Percentiles rank a stretch among this genome's conserved stretches.
Evolutionary conservation across 2,329 filamentous ascomycete genomes (phyloP).

Genomic region (Aspergillus pseudonomiae): DNA sequence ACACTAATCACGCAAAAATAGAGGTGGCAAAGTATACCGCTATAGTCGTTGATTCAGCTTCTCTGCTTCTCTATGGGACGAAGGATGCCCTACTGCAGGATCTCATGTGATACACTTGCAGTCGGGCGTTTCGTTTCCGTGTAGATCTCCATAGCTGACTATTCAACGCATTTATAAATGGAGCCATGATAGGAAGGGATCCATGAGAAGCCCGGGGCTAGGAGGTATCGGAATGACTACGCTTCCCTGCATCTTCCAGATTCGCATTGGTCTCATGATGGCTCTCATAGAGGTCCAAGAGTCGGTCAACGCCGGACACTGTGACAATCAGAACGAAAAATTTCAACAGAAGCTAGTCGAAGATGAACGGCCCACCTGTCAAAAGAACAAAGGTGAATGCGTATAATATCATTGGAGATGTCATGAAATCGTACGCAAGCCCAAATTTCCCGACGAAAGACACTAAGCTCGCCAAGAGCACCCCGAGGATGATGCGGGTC

Average conservation of each 20-base stretch:
- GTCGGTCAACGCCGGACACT: slow-evolving; percentile 40
- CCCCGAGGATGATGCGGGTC: slow-evolving; percentile 33
- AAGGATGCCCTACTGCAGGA: background rate
- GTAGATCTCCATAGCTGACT: background rate
- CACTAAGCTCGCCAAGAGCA: slow-evolving; percentile 32
- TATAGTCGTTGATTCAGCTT: background rate
- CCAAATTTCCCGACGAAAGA: slow-evolving; percentile 36
- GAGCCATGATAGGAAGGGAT: background rate
- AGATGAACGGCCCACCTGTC: slow-evolving; percentile 27
- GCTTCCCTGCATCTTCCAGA: slow-evolving; percentile 30
- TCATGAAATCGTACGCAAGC: slow-evolving; percentile 44
- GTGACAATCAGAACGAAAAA: slow-evolving; percentile 20
- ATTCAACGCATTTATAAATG: background rate
- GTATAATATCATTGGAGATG: slow-evolving; percentile 42
- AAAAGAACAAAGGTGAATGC: slow-evolving; percentile 37
- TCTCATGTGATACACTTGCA: background rate
- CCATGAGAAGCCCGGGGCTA: slow-evolving; percentile 11
- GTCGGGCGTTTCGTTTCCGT: background rate
- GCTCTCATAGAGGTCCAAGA: slow-evolving; percentile 33
- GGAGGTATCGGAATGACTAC: slow-evolving; percentile 18
- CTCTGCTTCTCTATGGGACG: background rate
- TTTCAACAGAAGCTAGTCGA: background rate
- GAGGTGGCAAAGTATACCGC: background rate
- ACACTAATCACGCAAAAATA: background rate
- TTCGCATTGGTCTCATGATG: slow-evolving; percentile 23